A percentile compares a stretch with the other conserved stretches of the same genome.
Conservation (phyloP, 768 basidiomycete species). For the Imleria badia region DNA sequence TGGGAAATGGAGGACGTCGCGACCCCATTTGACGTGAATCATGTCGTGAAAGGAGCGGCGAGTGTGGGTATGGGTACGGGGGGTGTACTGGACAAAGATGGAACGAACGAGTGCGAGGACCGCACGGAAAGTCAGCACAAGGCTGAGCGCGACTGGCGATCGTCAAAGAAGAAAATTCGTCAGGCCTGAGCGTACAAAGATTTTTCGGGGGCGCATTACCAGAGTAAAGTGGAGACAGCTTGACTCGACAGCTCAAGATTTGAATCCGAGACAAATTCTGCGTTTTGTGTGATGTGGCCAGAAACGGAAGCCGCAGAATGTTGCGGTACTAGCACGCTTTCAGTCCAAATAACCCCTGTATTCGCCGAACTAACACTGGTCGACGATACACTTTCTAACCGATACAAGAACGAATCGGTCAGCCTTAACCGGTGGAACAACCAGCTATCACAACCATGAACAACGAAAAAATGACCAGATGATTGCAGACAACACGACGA, state of each 20-base stretch:
- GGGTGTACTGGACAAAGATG: constrained; percentile 1
- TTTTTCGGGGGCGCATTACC: constrained; percentile 10
- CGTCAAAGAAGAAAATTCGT: neutral
- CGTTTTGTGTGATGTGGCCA: constrained; percentile 3
- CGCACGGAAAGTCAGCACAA: constrained; percentile 34
- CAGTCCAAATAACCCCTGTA: neutral
- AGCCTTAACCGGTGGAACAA: constrained; percentile 6
- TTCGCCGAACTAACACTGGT: neutral
- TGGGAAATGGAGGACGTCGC: constrained; percentile 49
- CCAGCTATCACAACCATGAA: constrained; percentile 5
- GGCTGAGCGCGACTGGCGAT: constrained; percentile 31
- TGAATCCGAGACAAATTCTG: constrained; percentile 1
- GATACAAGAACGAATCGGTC: constrained; percentile 11
- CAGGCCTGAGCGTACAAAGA: neutral
- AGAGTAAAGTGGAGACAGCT: constrained; percentile 30
- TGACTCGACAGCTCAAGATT: constrained; percentile 17
- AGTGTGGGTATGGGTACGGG: neutral
- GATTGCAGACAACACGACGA: constrained; percentile 7
- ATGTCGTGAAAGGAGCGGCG: constrained; percentile 29
- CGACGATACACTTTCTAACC: constrained; percentile 4
- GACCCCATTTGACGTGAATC: constrained; percentile 50
- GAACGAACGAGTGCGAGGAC: constrained; percentile 18
- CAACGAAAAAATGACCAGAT: constrained; percentile 5
- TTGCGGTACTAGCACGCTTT: neutral
- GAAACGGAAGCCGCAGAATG: constrained; percentile 8